Conservation (phyloP, 2,329 filamentous ascomycete species). For the Trichoderma asperellum region DNA sequence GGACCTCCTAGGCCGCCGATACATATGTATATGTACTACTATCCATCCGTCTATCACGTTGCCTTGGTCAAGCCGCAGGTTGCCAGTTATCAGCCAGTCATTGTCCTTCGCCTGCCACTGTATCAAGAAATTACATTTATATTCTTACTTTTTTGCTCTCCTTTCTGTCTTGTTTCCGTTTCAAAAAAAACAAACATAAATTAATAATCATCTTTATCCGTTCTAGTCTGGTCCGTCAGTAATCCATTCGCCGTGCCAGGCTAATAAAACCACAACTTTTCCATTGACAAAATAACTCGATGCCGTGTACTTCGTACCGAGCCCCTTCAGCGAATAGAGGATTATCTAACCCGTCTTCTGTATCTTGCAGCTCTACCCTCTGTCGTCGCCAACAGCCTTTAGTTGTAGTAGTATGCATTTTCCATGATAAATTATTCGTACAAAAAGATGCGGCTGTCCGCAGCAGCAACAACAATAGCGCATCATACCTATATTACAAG, state of each 20-base stretch:
- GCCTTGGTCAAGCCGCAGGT: background rate
- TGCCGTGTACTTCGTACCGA: conserved; percentile 5
- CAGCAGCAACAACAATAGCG: conserved; percentile 1
- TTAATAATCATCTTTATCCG: background rate
- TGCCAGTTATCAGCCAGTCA: background rate
- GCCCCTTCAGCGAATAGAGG: conserved; percentile 44
- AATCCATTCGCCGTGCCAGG: conserved; percentile 29
- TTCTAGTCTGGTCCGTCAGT: background rate
- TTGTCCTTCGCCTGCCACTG: background rate
- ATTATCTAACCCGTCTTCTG: conserved; percentile 56
- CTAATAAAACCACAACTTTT: conserved; percentile 34
- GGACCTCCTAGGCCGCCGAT: background rate
- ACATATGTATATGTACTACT: background rate
- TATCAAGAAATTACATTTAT: background rate
- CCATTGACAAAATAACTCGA: conserved; percentile 24
- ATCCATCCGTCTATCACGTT: background rate
- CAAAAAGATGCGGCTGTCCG: background rate
- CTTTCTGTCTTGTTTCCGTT: background rate
- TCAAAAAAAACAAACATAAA: background rate
- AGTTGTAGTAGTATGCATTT: conserved; percentile 33
- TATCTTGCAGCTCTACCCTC: conserved; percentile 42
- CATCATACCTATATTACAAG: background rate
- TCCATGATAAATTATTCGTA: background rate
- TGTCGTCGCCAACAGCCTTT: conserved; percentile 34
- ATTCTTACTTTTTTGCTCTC: background rate